Evolutionary conservation across 106 monocot genomes (phyloP), one percentile per base, ranked within the genome.

Genomic region (Vanilla planifolia): DNA sequence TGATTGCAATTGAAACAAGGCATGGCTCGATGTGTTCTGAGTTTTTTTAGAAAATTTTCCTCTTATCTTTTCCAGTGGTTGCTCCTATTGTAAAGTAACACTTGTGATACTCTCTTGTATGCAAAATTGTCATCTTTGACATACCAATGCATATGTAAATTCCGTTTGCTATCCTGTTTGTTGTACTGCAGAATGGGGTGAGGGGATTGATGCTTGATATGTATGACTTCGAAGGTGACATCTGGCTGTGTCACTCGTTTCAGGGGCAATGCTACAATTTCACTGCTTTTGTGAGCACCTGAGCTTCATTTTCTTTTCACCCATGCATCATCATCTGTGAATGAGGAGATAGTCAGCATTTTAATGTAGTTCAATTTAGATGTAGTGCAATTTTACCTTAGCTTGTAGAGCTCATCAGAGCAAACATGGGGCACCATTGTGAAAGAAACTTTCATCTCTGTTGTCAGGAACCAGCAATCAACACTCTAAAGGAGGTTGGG

Each of bases 191-290:
- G 94, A 95, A 95, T 67, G 89, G 94, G 8, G 80, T 86, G 21
- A 73, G 94, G 64, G 94, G 94, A 2, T 62, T 95, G 62, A 95
- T 95, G 94, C 73, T 95, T 48, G 94, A 95, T 60, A 89, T 90
- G 94, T 95, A 95, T 43, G 94, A 90, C 62, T 95, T 95, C 19
- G 76, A 80, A 57, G 83, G 44, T 34, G 94, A 95, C 64, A 58
- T 95, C 13, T 95, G 94, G 94, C 83, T 95, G n/a, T 95, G 94
- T 60, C 94, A 95, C 59, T 95, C 94, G 5, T 77, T 95, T 41
- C 79, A 86, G 37, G 94, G 94, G 30, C 86, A 95, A 60, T 95
- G 94, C 86, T 95, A 71, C 68, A 89, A 95, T 45, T 95, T 95
- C 71, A 90, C 94, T 24, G 94, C 94, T 11, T 95, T 95, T 70